Percentiles rank a stretch among this genome's conserved stretches.
Evolutionary conservation across 768 basidiomycete species (phyloP).

Genomic region (Auriscalpium vulgare): DNA sequence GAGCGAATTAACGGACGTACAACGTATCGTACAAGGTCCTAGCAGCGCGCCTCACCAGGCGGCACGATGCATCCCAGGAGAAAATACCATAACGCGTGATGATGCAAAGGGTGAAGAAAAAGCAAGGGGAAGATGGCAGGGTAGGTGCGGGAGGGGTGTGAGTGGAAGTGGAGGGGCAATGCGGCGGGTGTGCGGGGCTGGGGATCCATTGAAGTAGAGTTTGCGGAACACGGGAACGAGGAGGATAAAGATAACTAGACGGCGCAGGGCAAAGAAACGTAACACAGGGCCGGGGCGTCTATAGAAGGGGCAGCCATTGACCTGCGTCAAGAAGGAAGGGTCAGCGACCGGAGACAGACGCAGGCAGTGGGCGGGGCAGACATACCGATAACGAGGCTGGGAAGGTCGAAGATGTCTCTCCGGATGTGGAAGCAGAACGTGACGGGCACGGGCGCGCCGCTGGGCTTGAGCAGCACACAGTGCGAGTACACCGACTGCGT

Average conservation of each 20-base stretch:
- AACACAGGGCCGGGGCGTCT: constrained; percentile 11
- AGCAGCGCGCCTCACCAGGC: too few relatives aligned
- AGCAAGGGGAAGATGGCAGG: neutral
- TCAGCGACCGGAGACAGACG: neutral
- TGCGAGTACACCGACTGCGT: constrained; percentile 93
- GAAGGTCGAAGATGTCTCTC: constrained; percentile 85
- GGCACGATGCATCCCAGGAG: too few relatives aligned
- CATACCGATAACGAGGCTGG: constrained; percentile 81
- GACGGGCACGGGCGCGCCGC: constrained; percentile 77
- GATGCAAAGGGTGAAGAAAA: neutral
- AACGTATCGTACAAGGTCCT: too few relatives aligned
- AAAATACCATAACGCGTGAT: too few relatives aligned
- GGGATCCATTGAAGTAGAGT: neutral
- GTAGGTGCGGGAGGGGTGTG: neutral
- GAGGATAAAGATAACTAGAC: constrained; percentile 10
- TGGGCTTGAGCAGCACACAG: constrained; percentile 81
- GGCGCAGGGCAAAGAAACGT: neutral
- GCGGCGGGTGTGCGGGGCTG: neutral
- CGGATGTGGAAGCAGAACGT: constrained; percentile 96
- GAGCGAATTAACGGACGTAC: too few relatives aligned
- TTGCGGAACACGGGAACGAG: neutral
- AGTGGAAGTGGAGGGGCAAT: neutral
- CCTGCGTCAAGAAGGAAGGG: constrained; percentile 33
- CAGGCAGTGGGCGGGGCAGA: neutral
- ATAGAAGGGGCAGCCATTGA: constrained; percentile 83